These are phyloP conservation scores for Chimonanthus salicifolius DNA, from an alignment of 164 flowering plant genomes.

Conservation along the genomic window DNA sequence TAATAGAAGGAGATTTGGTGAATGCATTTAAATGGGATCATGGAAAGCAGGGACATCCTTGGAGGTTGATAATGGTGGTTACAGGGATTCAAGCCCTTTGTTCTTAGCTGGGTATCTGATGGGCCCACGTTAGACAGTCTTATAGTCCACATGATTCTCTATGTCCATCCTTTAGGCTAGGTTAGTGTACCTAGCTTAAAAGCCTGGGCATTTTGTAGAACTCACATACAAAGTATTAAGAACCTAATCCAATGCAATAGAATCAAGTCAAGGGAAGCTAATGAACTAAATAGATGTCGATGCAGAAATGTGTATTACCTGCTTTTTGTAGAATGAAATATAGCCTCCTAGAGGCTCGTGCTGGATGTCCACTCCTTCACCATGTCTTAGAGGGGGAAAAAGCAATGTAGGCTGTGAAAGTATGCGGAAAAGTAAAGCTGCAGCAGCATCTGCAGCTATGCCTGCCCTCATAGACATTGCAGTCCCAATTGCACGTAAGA, in stretches of 20 bases:
- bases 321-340: constrained; percentile 53
- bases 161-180: no score
- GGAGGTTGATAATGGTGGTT: no score
- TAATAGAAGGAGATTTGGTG: no score
- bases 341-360: constrained; percentile 67
- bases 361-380: constrained; percentile 80
- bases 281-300: not conserved
- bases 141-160: no score
- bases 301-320: constrained; percentile 36
- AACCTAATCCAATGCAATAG: not conserved
- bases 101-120: no score
- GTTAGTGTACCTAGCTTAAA: no score
- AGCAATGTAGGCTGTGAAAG: constrained; percentile 95
- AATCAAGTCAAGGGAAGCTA: no score
- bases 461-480: constrained; percentile 99
- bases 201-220: not conserved
- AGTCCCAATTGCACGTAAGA: constrained; percentile 90
- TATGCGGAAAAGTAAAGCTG: constrained; percentile 88
- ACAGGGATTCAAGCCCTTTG: no score
- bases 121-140: no score
- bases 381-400: constrained; percentile 87
- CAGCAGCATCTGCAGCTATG: constrained; percentile 97
- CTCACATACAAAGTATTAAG: not conserved
- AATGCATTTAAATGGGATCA: no score
- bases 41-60: no score